Base-by-base conservation (phyloP, 108 stramenopile genomes). In the Cyclotella cryptica region DNA sequence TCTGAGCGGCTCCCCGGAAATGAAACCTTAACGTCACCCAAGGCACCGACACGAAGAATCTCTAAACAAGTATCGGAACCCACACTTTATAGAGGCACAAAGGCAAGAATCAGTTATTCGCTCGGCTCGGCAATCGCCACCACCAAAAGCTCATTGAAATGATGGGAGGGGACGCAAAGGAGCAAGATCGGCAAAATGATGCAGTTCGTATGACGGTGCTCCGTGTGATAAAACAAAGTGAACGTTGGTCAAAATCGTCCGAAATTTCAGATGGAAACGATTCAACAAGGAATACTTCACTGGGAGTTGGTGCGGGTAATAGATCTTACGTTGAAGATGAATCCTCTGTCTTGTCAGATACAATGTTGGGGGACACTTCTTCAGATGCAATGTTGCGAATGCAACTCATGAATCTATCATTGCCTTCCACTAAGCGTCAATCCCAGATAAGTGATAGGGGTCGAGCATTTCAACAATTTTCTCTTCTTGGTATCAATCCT, bases 141-240 rank as follows among this genome's bases (percentile, higher is more conserved):
- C 78, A 84, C 61, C 73, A 76, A n/a, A 84, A 84, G 55, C 73
- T 84, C 21, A 72, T 84, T 26, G 78, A 84, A 75, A 84, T 84
- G 55, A 84, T 80, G 57, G 79, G 46, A 71, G 54, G 74, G 14
- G 61, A 54, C 29, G 24, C 4, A 13, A 72, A 64, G 19, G 78
- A 79, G 35, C 39, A 26, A 13, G 71, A 82, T 14, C 44, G 22
- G 26, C 70, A 82, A 40, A 41, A 45, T 3, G 83, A 84, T 70
- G 57, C 68, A 21, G 68, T 80, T 39, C 73, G 78, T 30, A 80
- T 80, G 83, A 79, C 83, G 69, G 80, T 84, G 83, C 74, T 84
- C 66, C 74, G 79, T 39, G 67, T 80, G 44, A 61, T 84, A 47
- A 80, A 84, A 66, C 83, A 80, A 71, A 74, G 75, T 9, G 81